Evolutionary conservation across 2,329 filamentous ascomycete genomes (phyloP), one percentile per base, ranked within the genome.

Genomic region (Salinomyces thailandicus): DNA sequence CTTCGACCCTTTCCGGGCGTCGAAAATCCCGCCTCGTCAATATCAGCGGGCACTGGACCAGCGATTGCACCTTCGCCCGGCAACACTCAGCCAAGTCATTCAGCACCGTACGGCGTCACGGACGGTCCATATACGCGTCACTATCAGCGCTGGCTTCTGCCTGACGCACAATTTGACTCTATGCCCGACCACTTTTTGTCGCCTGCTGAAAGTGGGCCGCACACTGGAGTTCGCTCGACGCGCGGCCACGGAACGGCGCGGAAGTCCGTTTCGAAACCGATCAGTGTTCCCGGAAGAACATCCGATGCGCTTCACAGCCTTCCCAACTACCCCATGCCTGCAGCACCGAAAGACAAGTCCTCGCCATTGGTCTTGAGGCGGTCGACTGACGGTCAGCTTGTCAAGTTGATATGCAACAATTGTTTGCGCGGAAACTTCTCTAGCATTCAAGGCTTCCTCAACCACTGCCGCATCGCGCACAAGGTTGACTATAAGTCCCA

Each of bases 371-470:
- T 91, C 47, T 71, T 94, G 57, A 87, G 85, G 62, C 81, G 86
- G 51, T 79, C 81, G 36, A 74, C 71, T 14, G 87, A 96, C 61
- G 84, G 84, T 38, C 72, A 84, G 54, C 78, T 80, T 46, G 89
- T 96, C 46, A 93, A 93, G 62, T 72, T 96, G 33, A 81, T 93
- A 45, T 98, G 91, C 66, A 65, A 64, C 28, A 82, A 91, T 59
- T 96, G 91, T 61, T 73, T 85, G 33, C 75, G 89, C 45, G 84
- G 85, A 58, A 85, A 95, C 59, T 96, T 96, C 55, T 87, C 82
- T 38, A 96, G 87, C 64, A 93, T 87, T 0, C 91, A 96, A 61
- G 91, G 91, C n/a, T 96, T 96, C 63, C 91, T 98, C 65, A 98
- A 98, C 56, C 91, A 98, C 58, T 96, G 89, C 58, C 85, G 91